Evolutionary conservation across 257 asterid genomes (phyloP), one percentile per base, ranked within the genome.

Genomic region (Jasminum sambac): DNA sequence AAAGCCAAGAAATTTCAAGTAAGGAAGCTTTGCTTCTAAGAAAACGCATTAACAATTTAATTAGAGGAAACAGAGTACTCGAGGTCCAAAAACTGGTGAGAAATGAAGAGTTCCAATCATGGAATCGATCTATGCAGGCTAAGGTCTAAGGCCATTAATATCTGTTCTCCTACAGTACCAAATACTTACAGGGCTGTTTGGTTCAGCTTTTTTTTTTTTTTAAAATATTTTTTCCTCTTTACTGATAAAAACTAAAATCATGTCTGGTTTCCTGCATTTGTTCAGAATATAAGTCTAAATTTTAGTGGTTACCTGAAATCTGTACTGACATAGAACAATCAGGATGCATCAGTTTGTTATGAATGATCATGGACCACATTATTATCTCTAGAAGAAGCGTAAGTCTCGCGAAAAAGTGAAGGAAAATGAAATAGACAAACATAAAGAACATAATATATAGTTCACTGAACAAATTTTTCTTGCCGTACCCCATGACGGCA

Each of bases 91-190:
- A 78, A 86, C 88, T 94, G 74, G 81, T 94, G 78, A 85, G 86
- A 79, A 88, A 73, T 77, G 97, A 94, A 74, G 89, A 85, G 69
- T 64, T 78, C 57, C 81, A 89, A 87, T 39, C 92, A 44, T 94
- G 98, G 98, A 87, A 88, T 67, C 86, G 83, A 80, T 96, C 80
- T 58, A 84, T 71, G 57, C 97, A 89, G 75, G 98, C 97, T 73
- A 94, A 94, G 97, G 98, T 90, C 69, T 76, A 87, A 71, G 44
- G 12, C 52, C 66, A 58, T 44, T 52, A 55, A 44, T 68, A 43
- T 68, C 39, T 64, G 36, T 23, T 64, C 73, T 25, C 72, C 50
- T 44, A 72, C 48, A 55, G 59, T 62, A 63, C 69, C 67, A 43
- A 19, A 48, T 71, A 23, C 43, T 46, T 30, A 63, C 9, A 52